Evolutionary conservation across 257 asterid species (phyloP).

Genomic region (Lycium barbarum): DNA sequence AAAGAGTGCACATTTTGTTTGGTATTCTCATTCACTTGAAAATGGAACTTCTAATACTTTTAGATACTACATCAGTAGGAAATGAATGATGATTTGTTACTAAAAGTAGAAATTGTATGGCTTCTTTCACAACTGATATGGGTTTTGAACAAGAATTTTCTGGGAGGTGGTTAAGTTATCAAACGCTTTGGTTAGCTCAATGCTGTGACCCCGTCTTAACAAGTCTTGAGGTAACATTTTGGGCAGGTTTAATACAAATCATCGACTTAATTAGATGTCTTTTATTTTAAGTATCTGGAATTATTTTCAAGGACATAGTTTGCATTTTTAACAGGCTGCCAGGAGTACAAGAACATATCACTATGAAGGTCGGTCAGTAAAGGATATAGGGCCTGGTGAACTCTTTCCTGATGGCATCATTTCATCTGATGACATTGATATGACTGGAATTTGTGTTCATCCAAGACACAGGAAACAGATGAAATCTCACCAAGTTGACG

Average conservation of each 20-base stretch:
- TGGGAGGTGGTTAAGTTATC: neutral
- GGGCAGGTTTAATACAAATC: constrained; percentile 16
- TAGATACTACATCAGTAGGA: constrained; percentile 7
- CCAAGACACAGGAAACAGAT: constrained; percentile 92
- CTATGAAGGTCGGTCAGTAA: constrained; percentile 68
- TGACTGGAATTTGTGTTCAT: constrained; percentile 79
- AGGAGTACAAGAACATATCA: constrained; percentile 71
- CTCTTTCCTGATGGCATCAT: constrained; percentile 51
- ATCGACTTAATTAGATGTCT: constrained; percentile 6
- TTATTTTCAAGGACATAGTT: neutral
- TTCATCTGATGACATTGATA: constrained; percentile 55
- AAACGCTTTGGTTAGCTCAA: constrained; percentile 9
- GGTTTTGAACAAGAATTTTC: constrained; percentile 17
- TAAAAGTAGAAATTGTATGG: neutral
- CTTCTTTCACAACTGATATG: constrained; percentile 26
- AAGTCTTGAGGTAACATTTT: constrained; percentile 14
- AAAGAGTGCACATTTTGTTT: neutral
- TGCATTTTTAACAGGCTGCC: constrained; percentile 52
- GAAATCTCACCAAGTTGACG: constrained; percentile 98
- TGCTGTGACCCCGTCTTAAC: neutral
- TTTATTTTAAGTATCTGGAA: neutral
- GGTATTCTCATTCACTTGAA: neutral
- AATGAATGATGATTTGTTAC: constrained; percentile 11
- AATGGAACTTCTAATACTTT: neutral
- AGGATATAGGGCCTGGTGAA: constrained; percentile 59